Evolutionary conservation across 306 rosid genomes (phyloP), one percentile per base, ranked within the genome.

Genomic region (Cicer cuneatum): DNA sequence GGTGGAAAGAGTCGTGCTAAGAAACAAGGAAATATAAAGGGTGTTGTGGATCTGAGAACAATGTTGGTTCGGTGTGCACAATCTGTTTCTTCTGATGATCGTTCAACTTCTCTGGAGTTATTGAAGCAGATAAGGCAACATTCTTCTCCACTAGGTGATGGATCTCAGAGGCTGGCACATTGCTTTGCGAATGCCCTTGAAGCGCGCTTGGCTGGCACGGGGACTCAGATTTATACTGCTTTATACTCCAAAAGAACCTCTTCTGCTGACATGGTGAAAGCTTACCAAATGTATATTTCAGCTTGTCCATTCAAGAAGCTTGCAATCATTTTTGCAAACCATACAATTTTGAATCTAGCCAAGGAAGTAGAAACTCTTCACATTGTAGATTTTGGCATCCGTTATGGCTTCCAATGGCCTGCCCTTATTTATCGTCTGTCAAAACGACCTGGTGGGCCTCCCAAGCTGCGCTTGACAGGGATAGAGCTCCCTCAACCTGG

Each of bases 391-490:
- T 92, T 92, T 41, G 98, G 98, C 53, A 90, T 92, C 84, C 85
- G 79, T 0, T 84, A 90, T 57, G 98, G 98, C 47, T 92, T 90
- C 73, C 98, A 88, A 18, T 92, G 96, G 96, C 98, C 98, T 39
- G 81, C 80, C 29, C 89, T 92, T 58, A 88, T 92, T 18, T 82
- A 84, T 14, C 56, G 75, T 70, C 89, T 92, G 16, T 87, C 94
- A 14, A 58, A 57, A 42, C 83, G 90, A 63, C 16, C 72, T 1
- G 93, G 89, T 19, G 94, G 96, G 5, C 91, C 94, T 62, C 98
- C 94, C 47, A 92, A 86, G 56, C 78, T 92, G 21, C 89, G 90
- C 62, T 82, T 92, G 74, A 92, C 98, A 0, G 98, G 92, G 79
- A 87, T 92, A 78, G 98, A 92, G 54, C 13, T 82, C 71, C 98